Evolutionary conservation across 129 eudicot genomes (phyloP).

Genomic region (Artemisia annua): DNA sequence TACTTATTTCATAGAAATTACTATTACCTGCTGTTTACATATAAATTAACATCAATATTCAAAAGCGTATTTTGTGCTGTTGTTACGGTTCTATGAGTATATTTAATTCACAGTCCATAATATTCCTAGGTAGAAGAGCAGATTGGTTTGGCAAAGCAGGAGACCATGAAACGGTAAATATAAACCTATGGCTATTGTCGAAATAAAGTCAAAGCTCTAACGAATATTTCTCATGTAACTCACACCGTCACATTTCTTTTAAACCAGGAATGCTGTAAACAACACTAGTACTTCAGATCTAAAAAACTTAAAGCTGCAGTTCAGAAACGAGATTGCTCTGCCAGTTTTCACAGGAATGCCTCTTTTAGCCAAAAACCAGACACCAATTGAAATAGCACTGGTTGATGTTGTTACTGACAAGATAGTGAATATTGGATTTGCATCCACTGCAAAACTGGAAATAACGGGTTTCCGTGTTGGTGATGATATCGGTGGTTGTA

Average conservation of each 20-base stretch:
- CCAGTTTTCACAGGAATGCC: slow-evolving; percentile 46
- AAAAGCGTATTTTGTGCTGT: neutral
- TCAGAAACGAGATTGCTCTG: slow-evolving; percentile 28
- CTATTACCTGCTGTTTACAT: neutral
- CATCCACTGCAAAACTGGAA: slow-evolving; percentile 51
- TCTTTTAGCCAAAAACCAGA: slow-evolving; percentile 41
- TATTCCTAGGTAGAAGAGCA: slow-evolving; percentile 31
- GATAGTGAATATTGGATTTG: slow-evolving; percentile 45
- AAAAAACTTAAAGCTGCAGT: slow-evolving; percentile 39
- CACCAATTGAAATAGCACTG: slow-evolving; percentile 38
- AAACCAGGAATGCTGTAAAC: slow-evolving; percentile 36
- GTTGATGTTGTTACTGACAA: slow-evolving; percentile 44
- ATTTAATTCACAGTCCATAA: slow-evolving; percentile 3
- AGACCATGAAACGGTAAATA: slow-evolving; percentile 32
- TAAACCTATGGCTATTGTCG: neutral
- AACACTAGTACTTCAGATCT: slow-evolving; percentile 18
- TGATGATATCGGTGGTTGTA: slow-evolving; percentile 43
- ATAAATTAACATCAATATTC: neutral
- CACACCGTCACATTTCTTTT: neutral
- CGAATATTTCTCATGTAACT: slow-evolving; percentile 15
- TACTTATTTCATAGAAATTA: too few relatives aligned
- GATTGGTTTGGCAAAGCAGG: slow-evolving; percentile 23
- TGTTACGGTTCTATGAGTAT: too few relatives aligned
- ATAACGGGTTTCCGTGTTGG: slow-evolving; percentile 38
- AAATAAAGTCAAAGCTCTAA: neutral